Evolutionary conservation across 2,329 filamentous ascomycete genomes (phyloP).

Genomic region (Diaporthe batatas): DNA sequence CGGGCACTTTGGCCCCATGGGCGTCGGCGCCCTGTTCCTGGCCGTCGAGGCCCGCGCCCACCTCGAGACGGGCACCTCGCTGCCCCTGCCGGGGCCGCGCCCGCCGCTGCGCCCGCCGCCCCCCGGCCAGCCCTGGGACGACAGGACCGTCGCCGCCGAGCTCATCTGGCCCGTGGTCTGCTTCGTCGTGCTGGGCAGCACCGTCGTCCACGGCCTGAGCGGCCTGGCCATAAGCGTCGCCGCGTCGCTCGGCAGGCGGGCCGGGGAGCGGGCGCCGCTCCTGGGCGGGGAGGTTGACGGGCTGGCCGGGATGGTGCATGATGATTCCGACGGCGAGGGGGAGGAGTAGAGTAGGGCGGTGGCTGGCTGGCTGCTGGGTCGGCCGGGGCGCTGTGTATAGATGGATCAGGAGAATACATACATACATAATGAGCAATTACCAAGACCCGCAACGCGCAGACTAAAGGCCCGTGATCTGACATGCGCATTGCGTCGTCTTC

Average conservation of each 20-base stretch:
- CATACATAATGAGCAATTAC: no score
- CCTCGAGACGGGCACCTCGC: constrained; percentile 36
- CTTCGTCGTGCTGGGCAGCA: constrained; percentile 40
- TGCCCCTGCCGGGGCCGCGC: constrained; percentile 23
- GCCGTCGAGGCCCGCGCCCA: constrained; percentile 41
- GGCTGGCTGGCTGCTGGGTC: no score
- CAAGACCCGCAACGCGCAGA: no score
- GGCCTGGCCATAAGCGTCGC: constrained; percentile 35
- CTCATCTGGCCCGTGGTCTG: constrained; percentile 38
- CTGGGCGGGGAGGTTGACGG: constrained; percentile 34
- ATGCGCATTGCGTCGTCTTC: not conserved
- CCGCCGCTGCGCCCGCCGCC: not conserved
- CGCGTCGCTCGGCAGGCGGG: constrained; percentile 29
- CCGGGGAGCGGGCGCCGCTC: constrained; percentile 30
- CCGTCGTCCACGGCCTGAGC: constrained; percentile 39
- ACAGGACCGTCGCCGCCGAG: constrained; percentile 30
- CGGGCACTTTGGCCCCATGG: constrained; percentile 49
- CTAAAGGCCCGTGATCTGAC: no score
- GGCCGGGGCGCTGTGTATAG: not conserved
- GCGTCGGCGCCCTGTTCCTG: constrained; percentile 48
- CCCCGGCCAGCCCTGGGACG: constrained; percentile 28
- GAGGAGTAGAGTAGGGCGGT: not conserved
- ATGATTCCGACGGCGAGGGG: constrained; percentile 14
- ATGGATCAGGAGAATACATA: not conserved
- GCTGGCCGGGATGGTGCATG: constrained; percentile 35